Evolutionary conservation across 768 basidiomycete species (phyloP).

Genomic region (Pleurotus tuber-regium): DNA sequence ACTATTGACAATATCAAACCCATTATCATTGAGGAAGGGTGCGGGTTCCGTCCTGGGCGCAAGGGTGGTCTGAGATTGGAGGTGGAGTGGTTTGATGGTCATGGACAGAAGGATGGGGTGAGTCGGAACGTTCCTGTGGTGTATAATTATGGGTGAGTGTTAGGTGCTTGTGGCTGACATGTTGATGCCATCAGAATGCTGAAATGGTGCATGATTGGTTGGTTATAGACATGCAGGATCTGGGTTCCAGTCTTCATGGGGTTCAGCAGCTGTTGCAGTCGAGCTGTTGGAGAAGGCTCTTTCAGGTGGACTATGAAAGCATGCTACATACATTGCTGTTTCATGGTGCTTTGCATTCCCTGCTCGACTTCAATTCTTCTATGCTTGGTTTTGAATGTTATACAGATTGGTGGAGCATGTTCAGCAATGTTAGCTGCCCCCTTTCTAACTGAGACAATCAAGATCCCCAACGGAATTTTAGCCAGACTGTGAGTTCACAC

Average conservation of each 20-base stretch:
- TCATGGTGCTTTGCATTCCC: too few relatives aligned
- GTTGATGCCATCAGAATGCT: background rate
- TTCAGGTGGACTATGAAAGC: too few relatives aligned
- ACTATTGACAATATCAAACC: conserved; percentile 47
- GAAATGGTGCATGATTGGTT: background rate
- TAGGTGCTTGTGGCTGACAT: background rate
- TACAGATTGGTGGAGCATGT: too few relatives aligned
- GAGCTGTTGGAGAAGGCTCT: conserved; percentile 22
- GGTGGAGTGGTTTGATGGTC: conserved; percentile 37
- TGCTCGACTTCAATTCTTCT: too few relatives aligned
- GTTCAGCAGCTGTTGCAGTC: conserved; percentile 17
- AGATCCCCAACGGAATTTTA: too few relatives aligned
- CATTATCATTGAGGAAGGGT: conserved; percentile 48
- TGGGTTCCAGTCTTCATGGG: conserved; percentile 17
- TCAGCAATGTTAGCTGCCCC: too few relatives aligned
- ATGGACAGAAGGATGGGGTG: conserved; percentile 16
- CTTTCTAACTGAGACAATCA: too few relatives aligned
- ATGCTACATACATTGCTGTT: too few relatives aligned
- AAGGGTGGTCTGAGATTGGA: conserved; percentile 69
- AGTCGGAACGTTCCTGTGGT: conserved; percentile 43
- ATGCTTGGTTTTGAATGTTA: too few relatives aligned
- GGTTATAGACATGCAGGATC: conserved; percentile 13
- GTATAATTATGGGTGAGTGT: conserved; percentile 33
- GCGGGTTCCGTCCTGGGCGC: conserved; percentile 64
- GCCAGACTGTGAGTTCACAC: too few relatives aligned